Conservation (phyloP, 345 rosid species). For the Lumnitzera racemosa region DNA sequence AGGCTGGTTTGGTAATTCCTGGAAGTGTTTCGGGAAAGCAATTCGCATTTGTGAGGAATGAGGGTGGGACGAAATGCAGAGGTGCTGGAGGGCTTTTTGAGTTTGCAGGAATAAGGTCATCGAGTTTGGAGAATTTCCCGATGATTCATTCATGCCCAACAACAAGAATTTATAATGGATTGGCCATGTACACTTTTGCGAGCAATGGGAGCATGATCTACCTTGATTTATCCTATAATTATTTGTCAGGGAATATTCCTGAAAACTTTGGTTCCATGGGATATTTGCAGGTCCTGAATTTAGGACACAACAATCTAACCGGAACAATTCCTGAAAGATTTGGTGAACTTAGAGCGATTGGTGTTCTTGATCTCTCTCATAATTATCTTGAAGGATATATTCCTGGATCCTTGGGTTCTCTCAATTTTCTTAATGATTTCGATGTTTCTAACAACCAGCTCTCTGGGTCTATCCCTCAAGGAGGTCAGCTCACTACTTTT, state of each 20-base stretch:
- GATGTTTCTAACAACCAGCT: constrained; percentile 93
- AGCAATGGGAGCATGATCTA: constrained; percentile 84
- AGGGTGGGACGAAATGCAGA: constrained; percentile 91
- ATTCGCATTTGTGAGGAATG: constrained; percentile 90
- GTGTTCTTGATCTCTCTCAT: constrained; percentile 91
- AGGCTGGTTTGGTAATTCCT: constrained; percentile 64
- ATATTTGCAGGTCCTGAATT: constrained; percentile 81
- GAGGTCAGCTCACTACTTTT: constrained; percentile 94
- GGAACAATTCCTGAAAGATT: constrained; percentile 74
- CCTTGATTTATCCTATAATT: constrained; percentile 82
- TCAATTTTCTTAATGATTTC: constrained; percentile 84
- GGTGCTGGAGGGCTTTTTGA: constrained; percentile 98
- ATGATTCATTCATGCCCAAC: constrained; percentile 89
- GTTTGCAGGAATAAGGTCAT: constrained; percentile 71
- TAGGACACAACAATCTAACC: constrained; percentile 71
- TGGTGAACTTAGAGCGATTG: constrained; percentile 67
- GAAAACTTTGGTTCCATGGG: constrained; percentile 53
- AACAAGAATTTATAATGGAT: constrained; percentile 77
- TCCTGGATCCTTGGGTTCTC: constrained; percentile 68
- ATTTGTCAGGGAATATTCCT: constrained; percentile 63
- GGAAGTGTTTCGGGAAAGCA: constrained; percentile 88
- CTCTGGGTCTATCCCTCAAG: constrained; percentile 77
- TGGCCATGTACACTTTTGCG: constrained; percentile 65
- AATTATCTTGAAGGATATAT: constrained; percentile 64
- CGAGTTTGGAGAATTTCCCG: constrained; percentile 57